phyloP scores from a whole-genome alignment of 2,329 filamentous ascomycete species.

The Fusarium sp. region DNA sequence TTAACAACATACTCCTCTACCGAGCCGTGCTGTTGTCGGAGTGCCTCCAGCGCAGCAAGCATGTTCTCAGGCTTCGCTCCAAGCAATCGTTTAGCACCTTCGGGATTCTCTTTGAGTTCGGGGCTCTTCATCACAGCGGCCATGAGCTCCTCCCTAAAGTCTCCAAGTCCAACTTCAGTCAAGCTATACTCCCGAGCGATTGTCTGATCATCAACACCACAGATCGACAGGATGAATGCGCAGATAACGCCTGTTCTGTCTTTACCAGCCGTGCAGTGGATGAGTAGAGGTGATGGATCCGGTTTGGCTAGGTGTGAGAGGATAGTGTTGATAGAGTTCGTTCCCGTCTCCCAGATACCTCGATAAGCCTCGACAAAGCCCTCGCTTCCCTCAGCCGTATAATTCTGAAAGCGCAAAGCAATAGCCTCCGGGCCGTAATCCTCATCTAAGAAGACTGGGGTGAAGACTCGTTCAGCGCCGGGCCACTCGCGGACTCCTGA shows the following conservation, averaged over 20 bases:
- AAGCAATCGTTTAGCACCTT: constrained; percentile 62
- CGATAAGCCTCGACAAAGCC: constrained; percentile 76
- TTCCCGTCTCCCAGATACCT: constrained; percentile 70
- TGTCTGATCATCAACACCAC: constrained; percentile 70
- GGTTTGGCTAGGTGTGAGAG: constrained; percentile 68
- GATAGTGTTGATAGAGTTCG: constrained; percentile 65
- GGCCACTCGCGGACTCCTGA: constrained; percentile 49
- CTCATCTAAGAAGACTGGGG: constrained; percentile 74
- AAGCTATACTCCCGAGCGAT: constrained; percentile 79
- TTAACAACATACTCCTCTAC: constrained; percentile 74
- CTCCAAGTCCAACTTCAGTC: constrained; percentile 72
- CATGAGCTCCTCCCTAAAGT: constrained; percentile 67
- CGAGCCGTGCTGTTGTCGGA: constrained; percentile 73
- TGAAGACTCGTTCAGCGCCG: constrained; percentile 68
- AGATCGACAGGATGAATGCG: constrained; percentile 75
- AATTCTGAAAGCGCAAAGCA: constrained; percentile 72
- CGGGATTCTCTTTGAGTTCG: constrained; percentile 62
- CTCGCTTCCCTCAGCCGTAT: constrained; percentile 67
- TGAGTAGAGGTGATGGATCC: constrained; percentile 66
- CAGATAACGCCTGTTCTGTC: constrained; percentile 81
- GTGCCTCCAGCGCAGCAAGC: constrained; percentile 65
- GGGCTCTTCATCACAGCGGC: constrained; percentile 65
- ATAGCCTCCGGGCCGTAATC: constrained; percentile 75
- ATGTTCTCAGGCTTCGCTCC: constrained; percentile 64
- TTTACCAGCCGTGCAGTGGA: constrained; percentile 85